These are phyloP conservation scores for Scleromitrula shiraiana DNA, from an alignment of 2,329 filamentous ascomycete genomes.

Conservation along the genomic window DNA sequence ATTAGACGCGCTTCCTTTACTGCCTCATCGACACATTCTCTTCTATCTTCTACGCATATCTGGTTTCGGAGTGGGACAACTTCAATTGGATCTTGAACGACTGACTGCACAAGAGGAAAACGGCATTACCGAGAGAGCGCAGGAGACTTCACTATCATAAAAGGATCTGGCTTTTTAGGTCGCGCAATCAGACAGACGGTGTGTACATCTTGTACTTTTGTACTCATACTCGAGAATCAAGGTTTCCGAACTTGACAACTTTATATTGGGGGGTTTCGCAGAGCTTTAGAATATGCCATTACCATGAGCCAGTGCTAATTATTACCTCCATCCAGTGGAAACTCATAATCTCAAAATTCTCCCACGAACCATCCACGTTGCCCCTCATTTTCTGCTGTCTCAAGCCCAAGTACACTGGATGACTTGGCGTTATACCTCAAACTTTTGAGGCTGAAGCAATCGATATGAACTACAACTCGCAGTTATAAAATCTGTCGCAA, in stretches of 20 bases:
- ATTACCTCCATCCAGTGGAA: background rate
- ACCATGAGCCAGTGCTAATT: constrained; percentile 6
- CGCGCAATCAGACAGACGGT: constrained; percentile 7
- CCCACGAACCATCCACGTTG: background rate
- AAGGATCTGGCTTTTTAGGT: constrained; percentile 3
- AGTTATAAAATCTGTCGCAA: constrained; percentile 2
- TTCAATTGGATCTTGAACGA: constrained; percentile 3
- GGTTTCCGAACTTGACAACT: background rate
- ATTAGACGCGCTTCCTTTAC: background rate
- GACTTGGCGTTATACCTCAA: constrained; percentile 1
- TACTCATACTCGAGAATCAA: background rate
- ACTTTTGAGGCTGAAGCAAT: constrained; percentile 8
- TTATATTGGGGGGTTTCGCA: background rate
- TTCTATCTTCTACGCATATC: background rate
- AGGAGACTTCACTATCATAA: constrained; percentile 2
- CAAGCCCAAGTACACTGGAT: background rate
- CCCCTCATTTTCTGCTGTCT: background rate
- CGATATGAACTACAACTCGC: constrained; percentile 8
- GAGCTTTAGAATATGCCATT: constrained; percentile 2
- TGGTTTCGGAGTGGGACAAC: constrained; percentile 9
- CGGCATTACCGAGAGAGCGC: background rate
- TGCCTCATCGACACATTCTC: constrained; percentile 1
- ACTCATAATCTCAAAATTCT: background rate
- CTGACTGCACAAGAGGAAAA: background rate
- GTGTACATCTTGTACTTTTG: constrained; percentile 5